Base-by-base conservation (phyloP, 2,329 filamentous ascomycete species). In the Colletotrichum sp. region DNA sequence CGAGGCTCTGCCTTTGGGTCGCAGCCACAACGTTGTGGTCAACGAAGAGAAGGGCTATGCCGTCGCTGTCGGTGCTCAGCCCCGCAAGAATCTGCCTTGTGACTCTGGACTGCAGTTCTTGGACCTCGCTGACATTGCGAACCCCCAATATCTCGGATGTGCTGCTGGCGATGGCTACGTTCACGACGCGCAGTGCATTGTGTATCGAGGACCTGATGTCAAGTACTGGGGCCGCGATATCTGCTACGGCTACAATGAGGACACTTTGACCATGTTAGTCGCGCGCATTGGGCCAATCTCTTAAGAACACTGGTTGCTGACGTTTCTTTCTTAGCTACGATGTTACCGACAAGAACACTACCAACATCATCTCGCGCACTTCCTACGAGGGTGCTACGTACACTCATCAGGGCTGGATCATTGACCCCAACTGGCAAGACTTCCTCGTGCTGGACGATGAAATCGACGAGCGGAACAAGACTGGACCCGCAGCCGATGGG, bases 151-250 rank as follows among this genome's bases (percentile, higher is more conserved):
- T 24, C 85, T 89, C 6, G 91, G 91, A 9, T 91, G 90, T 75
- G 88, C 88, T 8, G 84, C 85, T 12, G 81, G 85, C 2, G 90
- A 92, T 72, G 90, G 90, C 2, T 92, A 92, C 66, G 90, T 92
- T 1, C 91, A 92, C 77, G 90, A 92, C 76, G 90, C 90, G 1
- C 90, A 92, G 79, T 91, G 90, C 74, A 81, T 91, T n/a, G 86
- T 88, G 21, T 91, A 91, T 78, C 85, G 84, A 8, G 89, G 90
- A 0, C 89, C 89, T 1, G 87, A 91, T 71, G 81, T 80, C 16
- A 78, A 83, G 30, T 91, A 88, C 79, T 81, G 82, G 6, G 88
- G 87, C 13, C 84, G 82, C 3, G 88, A 91, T 68, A 89, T 91
- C 77, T 91, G 89, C 85, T 91, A 90, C 77, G 88, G 87, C 70